Evolutionary conservation across 1,284 basidiomycete species (phyloP).

Genomic region (Trichosporon faecale): DNA sequence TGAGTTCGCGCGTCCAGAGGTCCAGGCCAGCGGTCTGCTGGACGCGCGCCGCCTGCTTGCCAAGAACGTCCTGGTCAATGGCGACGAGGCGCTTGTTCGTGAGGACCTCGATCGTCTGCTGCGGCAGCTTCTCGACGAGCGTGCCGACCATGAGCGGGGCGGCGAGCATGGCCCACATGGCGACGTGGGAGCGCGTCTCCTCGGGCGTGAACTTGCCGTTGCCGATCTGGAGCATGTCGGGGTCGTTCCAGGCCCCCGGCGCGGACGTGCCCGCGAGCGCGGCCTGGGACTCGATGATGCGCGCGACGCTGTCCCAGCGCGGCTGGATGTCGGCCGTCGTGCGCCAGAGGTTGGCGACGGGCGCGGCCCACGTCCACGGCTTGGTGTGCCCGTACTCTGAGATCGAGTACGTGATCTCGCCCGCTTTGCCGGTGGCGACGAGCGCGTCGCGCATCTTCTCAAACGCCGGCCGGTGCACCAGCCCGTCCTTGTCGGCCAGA

Average conservation of each 20-base stretch:
- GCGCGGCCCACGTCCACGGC: conserved; percentile 11
- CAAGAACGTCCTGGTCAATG: background rate
- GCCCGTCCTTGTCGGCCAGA: conserved; percentile 8
- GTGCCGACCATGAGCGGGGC: conserved; percentile 11
- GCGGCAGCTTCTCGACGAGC: background rate
- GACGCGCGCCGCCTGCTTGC: background rate
- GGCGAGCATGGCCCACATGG: conserved; percentile 13
- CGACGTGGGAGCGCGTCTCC: background rate
- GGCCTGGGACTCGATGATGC: background rate
- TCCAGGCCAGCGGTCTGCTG: background rate
- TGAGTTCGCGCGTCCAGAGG: background rate
- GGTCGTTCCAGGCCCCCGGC: background rate
- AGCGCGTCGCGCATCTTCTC: conserved; percentile 6
- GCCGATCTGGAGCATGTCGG: conserved; percentile 14
- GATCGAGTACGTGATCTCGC: conserved; percentile 9
- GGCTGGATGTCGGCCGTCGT: conserved; percentile 5
- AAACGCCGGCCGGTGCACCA: background rate
- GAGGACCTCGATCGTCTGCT: background rate
- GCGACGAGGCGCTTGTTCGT: conserved; percentile 5
- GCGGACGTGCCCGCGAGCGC: background rate
- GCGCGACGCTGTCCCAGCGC: background rate
- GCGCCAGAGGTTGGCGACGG: conserved; percentile 7
- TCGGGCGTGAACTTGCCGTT: background rate
- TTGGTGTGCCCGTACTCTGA: conserved; percentile 10
- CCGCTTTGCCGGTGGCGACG: background rate